Evolutionary conservation across 345 rosid species (phyloP).

Genomic region (Brassica incana): DNA sequence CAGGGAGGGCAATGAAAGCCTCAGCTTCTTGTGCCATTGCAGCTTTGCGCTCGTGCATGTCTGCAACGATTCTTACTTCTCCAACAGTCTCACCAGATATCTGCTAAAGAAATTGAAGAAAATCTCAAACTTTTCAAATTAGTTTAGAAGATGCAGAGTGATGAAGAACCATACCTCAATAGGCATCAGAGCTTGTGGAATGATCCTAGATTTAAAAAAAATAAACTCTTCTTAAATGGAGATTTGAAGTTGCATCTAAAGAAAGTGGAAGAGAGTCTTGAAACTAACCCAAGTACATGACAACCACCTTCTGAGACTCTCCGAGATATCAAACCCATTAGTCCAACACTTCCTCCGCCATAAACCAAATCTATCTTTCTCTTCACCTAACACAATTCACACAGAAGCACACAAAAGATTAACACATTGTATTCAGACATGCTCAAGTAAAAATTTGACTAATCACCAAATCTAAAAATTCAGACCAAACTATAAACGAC

Average conservation of each 20-base stretch:
- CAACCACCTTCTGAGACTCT: conserved; percentile 85
- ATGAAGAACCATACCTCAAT: conserved; percentile 61
- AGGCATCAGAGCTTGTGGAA: conserved; percentile 93
- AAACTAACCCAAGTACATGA: conserved; percentile 83
- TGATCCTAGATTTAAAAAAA: conserved; percentile 61
- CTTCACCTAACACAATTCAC: conserved; percentile 53
- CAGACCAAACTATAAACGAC: neutral
- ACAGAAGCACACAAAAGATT: neutral
- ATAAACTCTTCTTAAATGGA: conserved; percentile 50
- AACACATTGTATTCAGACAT: conserved; percentile 1
- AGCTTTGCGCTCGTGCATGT: conserved; percentile 98
- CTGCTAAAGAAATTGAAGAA: conserved; percentile 32
- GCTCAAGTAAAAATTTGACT: neutral
- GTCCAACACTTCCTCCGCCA: conserved; percentile 95
- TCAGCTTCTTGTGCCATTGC: conserved; percentile 95
- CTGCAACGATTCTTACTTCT: conserved; percentile 75
- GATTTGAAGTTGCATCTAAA: neutral
- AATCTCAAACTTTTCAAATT: neutral
- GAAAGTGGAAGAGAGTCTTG: conserved; percentile 4
- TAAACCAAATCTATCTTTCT: conserved; percentile 88
- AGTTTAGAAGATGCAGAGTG: neutral
- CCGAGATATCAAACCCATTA: conserved; percentile 91
- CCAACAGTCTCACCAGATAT: conserved; percentile 91
- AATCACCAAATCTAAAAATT: conserved; percentile 1
- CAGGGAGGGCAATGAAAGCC: conserved; percentile 96